These are phyloP conservation scores for Leavenworthia alabamica DNA, from an alignment of 345 rosid species.

Conservation along the genomic window DNA sequence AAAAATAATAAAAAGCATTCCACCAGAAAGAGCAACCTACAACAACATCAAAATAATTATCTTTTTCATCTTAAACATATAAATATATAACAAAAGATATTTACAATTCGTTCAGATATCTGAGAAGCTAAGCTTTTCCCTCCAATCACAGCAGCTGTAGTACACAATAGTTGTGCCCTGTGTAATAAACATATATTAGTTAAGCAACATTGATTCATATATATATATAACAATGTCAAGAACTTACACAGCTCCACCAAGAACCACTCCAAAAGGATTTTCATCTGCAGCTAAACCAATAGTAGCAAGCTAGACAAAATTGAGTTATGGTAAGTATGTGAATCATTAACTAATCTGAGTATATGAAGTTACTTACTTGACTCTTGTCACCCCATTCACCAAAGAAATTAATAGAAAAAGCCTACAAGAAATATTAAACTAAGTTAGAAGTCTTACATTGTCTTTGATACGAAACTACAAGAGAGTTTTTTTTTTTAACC, in stretches of 20 bases:
- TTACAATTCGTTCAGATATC: constrained; percentile 81
- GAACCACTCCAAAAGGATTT: constrained; percentile 80
- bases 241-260: constrained; percentile 87
- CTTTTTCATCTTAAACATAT: too few species aligned
- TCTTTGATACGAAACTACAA: neutral
- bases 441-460: neutral
- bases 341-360: neutral
- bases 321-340: constrained; percentile 19
- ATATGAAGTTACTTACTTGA: constrained; percentile 56
- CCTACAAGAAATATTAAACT: constrained; percentile 47
- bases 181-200: neutral
- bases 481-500: constrained; percentile 34
- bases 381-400: constrained; percentile 99
- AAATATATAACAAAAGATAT: too few species aligned
- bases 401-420: constrained; percentile 90
- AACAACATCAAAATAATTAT: constrained; percentile 5
- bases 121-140: constrained; percentile 98
- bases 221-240: neutral
- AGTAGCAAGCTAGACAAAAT: constrained; percentile 74
- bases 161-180: constrained; percentile 89
- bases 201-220: constrained; percentile 7
- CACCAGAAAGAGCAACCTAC: constrained; percentile 89
- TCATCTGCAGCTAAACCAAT: constrained; percentile 98
- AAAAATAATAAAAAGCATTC: constrained; percentile 78
- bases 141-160: constrained; percentile 90